These are phyloP conservation scores for Nicotiana tabacum DNA, from an alignment of 257 asterid genomes.

Conservation along the genomic window DNA sequence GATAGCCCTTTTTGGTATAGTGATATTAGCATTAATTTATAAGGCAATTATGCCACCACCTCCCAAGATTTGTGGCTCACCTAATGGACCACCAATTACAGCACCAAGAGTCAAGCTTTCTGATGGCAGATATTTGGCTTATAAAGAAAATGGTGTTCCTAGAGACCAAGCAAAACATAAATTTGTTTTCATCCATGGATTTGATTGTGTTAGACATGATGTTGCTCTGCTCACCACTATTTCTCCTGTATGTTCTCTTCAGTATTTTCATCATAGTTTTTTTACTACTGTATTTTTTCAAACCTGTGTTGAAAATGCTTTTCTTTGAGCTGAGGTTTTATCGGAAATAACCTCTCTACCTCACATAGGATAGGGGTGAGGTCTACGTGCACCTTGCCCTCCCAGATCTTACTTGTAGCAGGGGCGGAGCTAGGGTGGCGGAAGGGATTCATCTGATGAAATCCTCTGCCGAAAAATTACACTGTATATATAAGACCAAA, in stretches of 20 bases:
- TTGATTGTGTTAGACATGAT: constrained; percentile 52
- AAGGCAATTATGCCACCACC: constrained; percentile 68
- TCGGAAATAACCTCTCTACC: too few species aligned
- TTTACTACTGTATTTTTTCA: too few species aligned
- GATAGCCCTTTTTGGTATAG: constrained; percentile 47
- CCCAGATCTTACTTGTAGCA: too few species aligned
- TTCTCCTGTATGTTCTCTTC: constrained; percentile 33
- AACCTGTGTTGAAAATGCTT: too few species aligned
- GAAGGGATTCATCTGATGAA: too few species aligned
- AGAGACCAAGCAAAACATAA: constrained; percentile 64
- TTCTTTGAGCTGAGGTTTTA: too few species aligned
- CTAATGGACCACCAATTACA: constrained; percentile 61
- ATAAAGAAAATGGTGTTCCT: constrained; percentile 64
- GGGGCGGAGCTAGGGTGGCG: too few species aligned
- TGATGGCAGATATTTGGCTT: constrained; percentile 85
- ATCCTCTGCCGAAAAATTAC: too few species aligned
- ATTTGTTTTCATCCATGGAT: constrained; percentile 62
- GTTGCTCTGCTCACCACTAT: constrained; percentile 30
- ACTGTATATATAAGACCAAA: too few species aligned
- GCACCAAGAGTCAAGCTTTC: constrained; percentile 68
- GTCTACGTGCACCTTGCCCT: too few species aligned
- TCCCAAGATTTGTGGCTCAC: constrained; percentile 57
- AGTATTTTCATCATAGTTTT: too few species aligned
- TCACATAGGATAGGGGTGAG: too few species aligned
- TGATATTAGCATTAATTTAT: constrained; percentile 67